Percentiles rank a stretch among this genome's conserved stretches.
These are phyloP conservation scores for Cladophialophora exuberans DNA, from an alignment of 2,329 filamentous ascomycete genomes.

Conservation along the genomic window DNA sequence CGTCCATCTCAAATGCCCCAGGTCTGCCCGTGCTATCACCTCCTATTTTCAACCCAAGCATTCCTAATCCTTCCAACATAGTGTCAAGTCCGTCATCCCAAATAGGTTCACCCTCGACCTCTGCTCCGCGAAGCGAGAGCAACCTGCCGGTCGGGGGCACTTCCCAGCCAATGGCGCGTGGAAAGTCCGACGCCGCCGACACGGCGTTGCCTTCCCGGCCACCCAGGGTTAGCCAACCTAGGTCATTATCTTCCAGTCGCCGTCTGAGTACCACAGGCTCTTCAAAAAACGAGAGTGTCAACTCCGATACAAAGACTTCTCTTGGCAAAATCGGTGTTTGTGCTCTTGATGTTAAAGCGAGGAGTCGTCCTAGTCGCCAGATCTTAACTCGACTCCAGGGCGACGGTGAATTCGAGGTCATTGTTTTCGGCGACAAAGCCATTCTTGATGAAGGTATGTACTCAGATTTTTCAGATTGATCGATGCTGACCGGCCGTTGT, in stretches of 20 bases:
- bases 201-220: slow-evolving; percentile 26
- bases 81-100: slow-evolving; percentile 24
- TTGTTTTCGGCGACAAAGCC: slow-evolving; percentile 98
- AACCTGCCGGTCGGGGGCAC: slow-evolving; percentile 13
- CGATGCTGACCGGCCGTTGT: slow-evolving; percentile 13
- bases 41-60: slow-evolving; percentile 24
- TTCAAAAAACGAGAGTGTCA: slow-evolving; percentile 27
- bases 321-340: slow-evolving; percentile 84
- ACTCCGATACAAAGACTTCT: slow-evolving; percentile 20
- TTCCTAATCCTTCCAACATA: slow-evolving; percentile 28
- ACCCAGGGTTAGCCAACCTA: slow-evolving; percentile 23
- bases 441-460: slow-evolving; percentile 83
- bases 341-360: slow-evolving; percentile 90
- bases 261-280: slow-evolving; percentile 33
- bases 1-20: slow-evolving; percentile 23
- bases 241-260: slow-evolving; percentile 31
- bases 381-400: slow-evolving; percentile 91
- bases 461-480: neutral
- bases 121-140: slow-evolving; percentile 17
- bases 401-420: slow-evolving; percentile 91
- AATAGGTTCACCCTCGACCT: slow-evolving; percentile 8
- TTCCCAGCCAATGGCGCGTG: slow-evolving; percentile 6
- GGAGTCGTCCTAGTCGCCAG: slow-evolving; percentile 95
- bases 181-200: slow-evolving; percentile 19
- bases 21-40: slow-evolving; percentile 33